Evolutionary conservation across 2,329 filamentous ascomycete species (phyloP).

Genomic region (Didymella glomerata): DNA sequence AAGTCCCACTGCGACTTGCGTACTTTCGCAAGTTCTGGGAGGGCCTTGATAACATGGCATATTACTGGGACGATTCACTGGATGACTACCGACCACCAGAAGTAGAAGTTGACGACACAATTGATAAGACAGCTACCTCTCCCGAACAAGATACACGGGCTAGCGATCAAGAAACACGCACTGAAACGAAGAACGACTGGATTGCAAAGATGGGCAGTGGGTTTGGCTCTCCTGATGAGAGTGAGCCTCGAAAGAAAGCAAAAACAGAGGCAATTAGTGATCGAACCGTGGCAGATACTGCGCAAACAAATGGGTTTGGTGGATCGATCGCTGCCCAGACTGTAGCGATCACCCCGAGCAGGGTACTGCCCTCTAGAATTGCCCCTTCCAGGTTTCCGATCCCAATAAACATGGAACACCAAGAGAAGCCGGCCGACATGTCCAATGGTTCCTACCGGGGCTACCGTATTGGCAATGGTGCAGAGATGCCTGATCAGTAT

Average conservation of each 20-base stretch:
- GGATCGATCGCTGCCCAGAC: slow-evolving; percentile 17
- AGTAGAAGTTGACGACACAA: slow-evolving; percentile 20
- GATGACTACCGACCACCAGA: slow-evolving; percentile 62
- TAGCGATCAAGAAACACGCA: slow-evolving; percentile 16
- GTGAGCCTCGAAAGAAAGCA: slow-evolving; percentile 51
- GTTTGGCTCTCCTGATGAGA: slow-evolving; percentile 23
- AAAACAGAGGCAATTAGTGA: slow-evolving; percentile 43
- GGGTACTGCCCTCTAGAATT: slow-evolving; percentile 38
- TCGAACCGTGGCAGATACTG: slow-evolving; percentile 21
- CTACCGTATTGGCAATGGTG: slow-evolving; percentile 64
- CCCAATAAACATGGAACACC: slow-evolving; percentile 30
- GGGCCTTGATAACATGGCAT: slow-evolving; percentile 65
- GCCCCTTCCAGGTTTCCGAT: slow-evolving; percentile 42
- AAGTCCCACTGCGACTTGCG: slow-evolving; percentile 59
- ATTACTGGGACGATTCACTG: slow-evolving; percentile 69
- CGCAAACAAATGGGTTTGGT: slow-evolving; percentile 22
- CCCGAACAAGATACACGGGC: slow-evolving; percentile 6
- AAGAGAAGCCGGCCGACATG: slow-evolving; percentile 35
- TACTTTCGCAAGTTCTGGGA: slow-evolving; percentile 69
- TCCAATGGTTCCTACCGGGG: slow-evolving; percentile 62
- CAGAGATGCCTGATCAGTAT: slow-evolving; percentile 66
- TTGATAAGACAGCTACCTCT: slow-evolving; percentile 8
- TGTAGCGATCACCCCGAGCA: slow-evolving; percentile 32
- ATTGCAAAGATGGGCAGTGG: slow-evolving; percentile 20
- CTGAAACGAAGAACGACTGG: slow-evolving; percentile 25